phyloP scores from a whole-genome alignment of 1,139 yeast species.

The Geotrichum restrictum region DNA sequence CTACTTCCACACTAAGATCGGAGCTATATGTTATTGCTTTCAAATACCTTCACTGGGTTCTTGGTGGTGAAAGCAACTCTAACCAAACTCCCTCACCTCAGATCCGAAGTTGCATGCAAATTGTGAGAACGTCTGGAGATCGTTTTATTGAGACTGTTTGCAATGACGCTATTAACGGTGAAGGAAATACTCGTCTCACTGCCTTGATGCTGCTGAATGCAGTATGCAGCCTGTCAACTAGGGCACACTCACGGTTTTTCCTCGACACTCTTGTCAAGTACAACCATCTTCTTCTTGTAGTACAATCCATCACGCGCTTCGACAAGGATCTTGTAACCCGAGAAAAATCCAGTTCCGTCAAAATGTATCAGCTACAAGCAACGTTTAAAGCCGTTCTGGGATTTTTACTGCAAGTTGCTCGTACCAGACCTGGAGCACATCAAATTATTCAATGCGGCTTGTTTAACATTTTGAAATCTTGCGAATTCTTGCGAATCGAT shows the following conservation, averaged over 20 bases:
- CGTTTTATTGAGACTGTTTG: constrained; percentile 62
- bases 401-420: constrained; percentile 69
- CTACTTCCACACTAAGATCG: constrained; percentile 66
- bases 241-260: constrained; percentile 52
- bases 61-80: not conserved
- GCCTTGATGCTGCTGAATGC: constrained; percentile 71
- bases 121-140: constrained; percentile 57
- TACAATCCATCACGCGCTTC: constrained; percentile 55
- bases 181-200: constrained; percentile 72
- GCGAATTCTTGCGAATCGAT: constrained; percentile 60
- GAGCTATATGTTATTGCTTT: constrained; percentile 73
- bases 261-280: constrained; percentile 59
- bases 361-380: constrained; percentile 56
- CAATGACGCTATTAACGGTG: constrained; percentile 76
- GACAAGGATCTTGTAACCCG: constrained; percentile 52
- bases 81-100: constrained; percentile 3
- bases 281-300: constrained; percentile 61
- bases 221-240: constrained; percentile 55
- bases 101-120: constrained; percentile 35
- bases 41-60: constrained; percentile 47
- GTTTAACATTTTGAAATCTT: constrained; percentile 56
- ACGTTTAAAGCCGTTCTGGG: constrained; percentile 70
- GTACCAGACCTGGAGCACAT: constrained; percentile 70
- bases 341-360: constrained; percentile 26
- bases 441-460: constrained; percentile 68